phyloP scores from a whole-genome alignment of 2,329 filamentous ascomycete genomes.

The Emericellopsis cladophorae region DNA sequence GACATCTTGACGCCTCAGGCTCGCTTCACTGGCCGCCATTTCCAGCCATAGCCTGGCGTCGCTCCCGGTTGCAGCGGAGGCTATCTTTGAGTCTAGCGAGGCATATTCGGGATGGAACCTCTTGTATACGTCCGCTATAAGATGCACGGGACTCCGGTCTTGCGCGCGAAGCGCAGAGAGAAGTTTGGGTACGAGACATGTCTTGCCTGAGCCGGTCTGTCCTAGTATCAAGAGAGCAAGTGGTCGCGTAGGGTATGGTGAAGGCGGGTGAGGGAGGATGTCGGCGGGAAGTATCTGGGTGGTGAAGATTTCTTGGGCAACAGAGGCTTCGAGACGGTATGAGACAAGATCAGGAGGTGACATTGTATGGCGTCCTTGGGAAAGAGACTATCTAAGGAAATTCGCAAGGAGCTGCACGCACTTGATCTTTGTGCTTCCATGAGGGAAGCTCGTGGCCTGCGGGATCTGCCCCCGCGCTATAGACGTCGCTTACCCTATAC shows the following conservation, averaged over 20 bases:
- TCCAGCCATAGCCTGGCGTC: constrained; percentile 31
- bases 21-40: constrained; percentile 21
- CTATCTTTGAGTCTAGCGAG: constrained; percentile 17
- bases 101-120: constrained; percentile 29
- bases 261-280: constrained; percentile 10
- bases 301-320: constrained; percentile 17
- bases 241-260: constrained; percentile 12
- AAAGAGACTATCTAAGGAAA: too few relatives aligned
- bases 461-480: too few relatives aligned
- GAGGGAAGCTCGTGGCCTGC: too few relatives aligned
- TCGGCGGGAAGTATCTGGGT: constrained; percentile 18
- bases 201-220: constrained; percentile 37
- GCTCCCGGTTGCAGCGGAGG: constrained; percentile 22
- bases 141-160: constrained; percentile 17
- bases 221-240: constrained; percentile 28
- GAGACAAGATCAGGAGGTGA: constrained; percentile 14
- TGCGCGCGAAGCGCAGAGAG: constrained; percentile 14
- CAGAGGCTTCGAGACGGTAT: constrained; percentile 16
- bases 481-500: too few relatives aligned
- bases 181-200: constrained; percentile 25
- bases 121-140: constrained; percentile 37
- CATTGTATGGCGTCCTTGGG: too few relatives aligned
- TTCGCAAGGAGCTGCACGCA: too few relatives aligned
- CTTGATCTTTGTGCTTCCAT: too few relatives aligned
- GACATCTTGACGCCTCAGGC: constrained; percentile 17